These are phyloP conservation scores for Xylaria sp. DNA, from an alignment of 2,329 filamentous ascomycete genomes.

Conservation along the genomic window DNA sequence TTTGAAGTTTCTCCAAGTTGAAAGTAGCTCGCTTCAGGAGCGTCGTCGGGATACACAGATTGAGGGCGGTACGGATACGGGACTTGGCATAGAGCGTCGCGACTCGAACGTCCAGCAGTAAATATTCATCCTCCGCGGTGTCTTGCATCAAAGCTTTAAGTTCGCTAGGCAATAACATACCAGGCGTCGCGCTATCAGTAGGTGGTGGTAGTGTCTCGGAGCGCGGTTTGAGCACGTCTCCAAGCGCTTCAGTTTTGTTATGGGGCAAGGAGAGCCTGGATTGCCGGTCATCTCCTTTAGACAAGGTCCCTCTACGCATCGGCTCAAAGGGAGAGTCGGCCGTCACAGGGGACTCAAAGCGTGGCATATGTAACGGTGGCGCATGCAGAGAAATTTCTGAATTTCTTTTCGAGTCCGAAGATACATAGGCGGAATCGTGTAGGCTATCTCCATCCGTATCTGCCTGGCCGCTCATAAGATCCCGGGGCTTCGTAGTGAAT, in stretches of 20 bases:
- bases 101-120: constrained; percentile 88
- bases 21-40: constrained; percentile 91
- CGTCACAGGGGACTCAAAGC: constrained; percentile 59
- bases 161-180: constrained; percentile 64
- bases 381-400: constrained; percentile 60
- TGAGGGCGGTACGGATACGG: constrained; percentile 83
- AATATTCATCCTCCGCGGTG: constrained; percentile 56
- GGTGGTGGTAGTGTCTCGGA: constrained; percentile 66
- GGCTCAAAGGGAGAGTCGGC: constrained; percentile 51
- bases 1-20: constrained; percentile 85
- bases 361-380: constrained; percentile 55
- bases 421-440: constrained; percentile 66
- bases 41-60: constrained; percentile 94
- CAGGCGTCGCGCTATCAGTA: constrained; percentile 59
- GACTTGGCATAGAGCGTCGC: constrained; percentile 82
- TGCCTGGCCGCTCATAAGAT: constrained; percentile 49
- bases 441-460: constrained; percentile 60
- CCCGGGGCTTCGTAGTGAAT: constrained; percentile 39
- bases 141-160: constrained; percentile 67
- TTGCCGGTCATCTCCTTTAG: constrained; percentile 62
- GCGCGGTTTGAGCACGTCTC: constrained; percentile 48
- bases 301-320: constrained; percentile 49
- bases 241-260: constrained; percentile 57
- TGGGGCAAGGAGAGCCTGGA: constrained; percentile 66
- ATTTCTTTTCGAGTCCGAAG: constrained; percentile 64